Evolutionary conservation across 2,329 filamentous ascomycete genomes (phyloP), one percentile per base, ranked within the genome.

Genomic region (Neonectria coccinea): DNA sequence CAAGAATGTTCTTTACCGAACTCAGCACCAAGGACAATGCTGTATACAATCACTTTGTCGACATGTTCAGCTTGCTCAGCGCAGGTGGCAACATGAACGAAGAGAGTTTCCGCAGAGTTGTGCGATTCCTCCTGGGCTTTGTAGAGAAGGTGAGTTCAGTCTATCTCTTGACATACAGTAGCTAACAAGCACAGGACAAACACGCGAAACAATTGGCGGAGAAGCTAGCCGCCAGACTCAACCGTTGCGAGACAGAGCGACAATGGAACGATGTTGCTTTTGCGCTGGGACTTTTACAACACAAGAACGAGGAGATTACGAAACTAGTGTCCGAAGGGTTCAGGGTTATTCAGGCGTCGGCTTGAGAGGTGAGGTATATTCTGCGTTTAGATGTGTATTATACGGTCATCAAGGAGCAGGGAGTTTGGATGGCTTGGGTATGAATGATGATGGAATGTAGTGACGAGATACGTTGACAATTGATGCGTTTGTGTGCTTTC

Each of bases 221-320:
- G 67, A 99, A 99, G 80, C 85, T 99, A 66, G 94, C 96, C 1
- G 94, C 94, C 5, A 88, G 96, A 69, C 85, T 99, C 48, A 85
- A 87, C 1, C 87, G 95, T 51, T 97, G 94, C 75, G 94, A 97
- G 76, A 97, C 87, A 52, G 95, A 99, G 81, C 86, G 94, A 68
- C 94, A 98, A 77, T 99, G 96, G 96, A 97, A 95, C 76, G 96
- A 99, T 80, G 94, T 98, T 47, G 93, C 95, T 0, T 99, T 94
- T 82, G 94, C 94, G 3, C 81, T 99, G 64, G 93, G 93, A 3
- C 80, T 97, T 64, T 81, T 99, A 61, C 94, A 94, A 75, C 96
- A 99, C 78, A 97, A 96, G 84, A 95, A 95, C 73, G 93, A 97
- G 75, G 93, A 97, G 50, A 97, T 97, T 62, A 85, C 87, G 64